Evolutionary conservation across 2,329 filamentous ascomycete species (phyloP), one percentile per base, ranked within the genome.

Genomic region (Penicillium digitatum): DNA sequence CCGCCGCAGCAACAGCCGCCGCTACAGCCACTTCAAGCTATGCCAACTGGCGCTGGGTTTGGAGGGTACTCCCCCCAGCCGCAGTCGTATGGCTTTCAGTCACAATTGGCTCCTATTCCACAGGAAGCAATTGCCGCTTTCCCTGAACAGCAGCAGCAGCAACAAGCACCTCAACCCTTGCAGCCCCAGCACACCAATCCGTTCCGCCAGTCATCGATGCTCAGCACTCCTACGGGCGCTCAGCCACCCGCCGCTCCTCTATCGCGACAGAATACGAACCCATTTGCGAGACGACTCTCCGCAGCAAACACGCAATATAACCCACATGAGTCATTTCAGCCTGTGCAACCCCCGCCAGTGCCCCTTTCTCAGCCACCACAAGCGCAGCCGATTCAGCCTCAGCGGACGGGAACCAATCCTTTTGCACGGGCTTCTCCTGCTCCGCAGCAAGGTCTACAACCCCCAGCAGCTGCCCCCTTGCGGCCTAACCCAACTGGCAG

Each of bases 151-250:
- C 63, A 51, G 20, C 42, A 51, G 67, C 73, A 51, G 20, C 42
- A 51, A 67, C 73, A 60, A 65, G 65, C 53, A 65, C 71, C 60
- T 51, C 72, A 59, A 63, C 73, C 64, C 45, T 64, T 65, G 48
- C 70, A 71, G 56, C 69, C 66, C 20, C 83, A 86, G 65, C 51
- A 57, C 53, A 96, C 91, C 8, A 99, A 99, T 69, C 94, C 94
- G 0, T 99, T 99, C 82, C 83, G 94, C 39, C 88, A 91, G 69
- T 96, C 93, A 1, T 93, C 93, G 86, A 79, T 96, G 76, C 44
- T 69, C 46, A 64, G 57, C 68, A 76, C 66, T 58, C 74, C 76
- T 20, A 83, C 84, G 8, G 81, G 81, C 49, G 72, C 78, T 56
- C 69, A 77, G 58, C 72, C 77, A 29, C 69, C 78, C n/a, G 69